A percentile compares a stretch with the other conserved stretches of the same genome.
These are phyloP conservation scores for Sclerotinia glacialis DNA, from an alignment of 2,329 filamentous ascomycete genomes.

Conservation along the genomic window DNA sequence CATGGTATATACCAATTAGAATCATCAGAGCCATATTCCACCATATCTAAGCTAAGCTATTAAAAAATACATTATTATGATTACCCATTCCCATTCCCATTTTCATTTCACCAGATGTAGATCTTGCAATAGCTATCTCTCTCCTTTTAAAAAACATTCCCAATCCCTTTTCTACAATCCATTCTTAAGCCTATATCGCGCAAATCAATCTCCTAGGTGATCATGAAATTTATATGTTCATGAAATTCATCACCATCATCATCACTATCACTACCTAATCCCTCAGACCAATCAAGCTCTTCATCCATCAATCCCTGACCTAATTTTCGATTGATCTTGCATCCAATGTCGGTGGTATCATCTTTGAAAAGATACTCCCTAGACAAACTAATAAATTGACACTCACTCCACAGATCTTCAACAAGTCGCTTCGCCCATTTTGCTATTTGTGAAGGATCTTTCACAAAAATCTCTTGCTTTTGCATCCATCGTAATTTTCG, in stretches of 20 bases:
- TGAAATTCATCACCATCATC: not conserved
- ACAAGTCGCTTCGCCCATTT: slow-evolving; percentile 13
- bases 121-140: not conserved
- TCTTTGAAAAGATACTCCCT: not conserved
- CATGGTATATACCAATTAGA: too few relatives aligned
- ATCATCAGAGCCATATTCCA: not conserved
- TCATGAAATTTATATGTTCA: not conserved
- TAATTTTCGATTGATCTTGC: slow-evolving; percentile 11
- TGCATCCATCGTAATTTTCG: slow-evolving; percentile 20
- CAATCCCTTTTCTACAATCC: not conserved
- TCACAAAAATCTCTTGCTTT: not conserved
- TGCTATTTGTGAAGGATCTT: slow-evolving; percentile 5
- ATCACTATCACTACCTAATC: not conserved
- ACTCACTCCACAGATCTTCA: slow-evolving; percentile 19
- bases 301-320: not conserved
- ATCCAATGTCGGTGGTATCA: slow-evolving; percentile 4
- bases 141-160: not conserved
- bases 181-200: not conserved
- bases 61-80: not conserved
- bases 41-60: not conserved
- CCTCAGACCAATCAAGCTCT: slow-evolving; percentile 1
- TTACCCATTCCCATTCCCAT: not conserved
- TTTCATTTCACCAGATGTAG: not conserved
- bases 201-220: not conserved
- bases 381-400: not conserved